phyloP scores from a whole-genome alignment of 331 rosid species.

The Quercus phellos region DNA sequence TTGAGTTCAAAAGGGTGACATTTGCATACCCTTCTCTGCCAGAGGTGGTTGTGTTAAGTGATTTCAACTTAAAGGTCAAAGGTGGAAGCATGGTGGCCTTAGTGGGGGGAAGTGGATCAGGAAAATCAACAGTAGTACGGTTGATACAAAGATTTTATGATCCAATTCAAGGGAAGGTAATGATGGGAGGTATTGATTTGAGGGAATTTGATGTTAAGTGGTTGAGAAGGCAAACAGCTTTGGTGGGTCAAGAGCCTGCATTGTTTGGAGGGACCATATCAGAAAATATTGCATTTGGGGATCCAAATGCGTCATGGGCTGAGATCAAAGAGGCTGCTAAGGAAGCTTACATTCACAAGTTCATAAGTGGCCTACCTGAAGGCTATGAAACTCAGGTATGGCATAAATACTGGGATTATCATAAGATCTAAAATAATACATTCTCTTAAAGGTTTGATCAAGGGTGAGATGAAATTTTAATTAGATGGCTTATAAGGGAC shows the following conservation, averaged over 20 bases:
- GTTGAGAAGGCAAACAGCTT: conserved; percentile 74
- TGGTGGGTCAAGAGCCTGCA: conserved; percentile 91
- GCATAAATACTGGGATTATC: background rate
- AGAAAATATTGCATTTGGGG: conserved; percentile 80
- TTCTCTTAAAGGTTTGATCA: background rate
- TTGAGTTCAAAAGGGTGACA: conserved; percentile 72
- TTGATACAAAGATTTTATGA: conserved; percentile 83
- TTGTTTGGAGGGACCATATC: conserved; percentile 73
- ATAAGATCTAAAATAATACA: background rate
- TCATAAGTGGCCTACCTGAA: conserved; percentile 81
- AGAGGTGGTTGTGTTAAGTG: conserved; percentile 53
- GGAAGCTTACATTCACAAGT: conserved; percentile 73
- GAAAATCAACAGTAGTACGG: conserved; percentile 89
- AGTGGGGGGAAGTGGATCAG: conserved; percentile 86
- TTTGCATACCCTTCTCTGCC: conserved; percentile 89
- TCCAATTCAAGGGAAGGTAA: conserved; percentile 75
- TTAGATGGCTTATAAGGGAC: background rate
- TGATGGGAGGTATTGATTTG: conserved; percentile 68
- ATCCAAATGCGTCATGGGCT: conserved; percentile 64
- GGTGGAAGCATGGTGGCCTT: conserved; percentile 74
- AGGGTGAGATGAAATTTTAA: background rate
- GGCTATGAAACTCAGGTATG: conserved; percentile 89
- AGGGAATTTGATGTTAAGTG: conserved; percentile 69
- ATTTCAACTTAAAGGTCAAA: conserved; percentile 59
- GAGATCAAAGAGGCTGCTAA: conserved; percentile 84